A percentile compares a stretch with the other conserved stretches of the same genome.
phyloP scores from a whole-genome alignment of 257 asterid genomes.

The Fraxinus americana region DNA sequence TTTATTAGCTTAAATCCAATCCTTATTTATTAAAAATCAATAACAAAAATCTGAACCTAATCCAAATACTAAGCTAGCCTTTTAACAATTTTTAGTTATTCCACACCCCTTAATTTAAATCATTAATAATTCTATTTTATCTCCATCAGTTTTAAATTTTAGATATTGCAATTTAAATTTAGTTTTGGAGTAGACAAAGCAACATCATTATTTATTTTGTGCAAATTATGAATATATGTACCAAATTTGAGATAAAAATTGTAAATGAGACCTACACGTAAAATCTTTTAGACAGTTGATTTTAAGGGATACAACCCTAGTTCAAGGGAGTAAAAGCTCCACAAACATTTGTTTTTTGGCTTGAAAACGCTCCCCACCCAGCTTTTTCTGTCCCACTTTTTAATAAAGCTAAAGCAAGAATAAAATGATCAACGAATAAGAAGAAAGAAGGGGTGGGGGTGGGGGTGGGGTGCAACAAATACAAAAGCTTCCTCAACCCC shows the following conservation, averaged over 20 bases:
- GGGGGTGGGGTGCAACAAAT: conserved; percentile 27
- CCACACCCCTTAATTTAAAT: too few species aligned
- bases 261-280: neutral
- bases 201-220: neutral
- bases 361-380: conserved; percentile 65
- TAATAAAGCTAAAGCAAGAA: conserved; percentile 64
- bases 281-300: neutral
- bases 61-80: too few species aligned
- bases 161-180: neutral
- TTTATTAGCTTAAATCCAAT: conserved; percentile 15
- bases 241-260: neutral
- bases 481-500: conserved; percentile 43
- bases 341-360: conserved; percentile 50
- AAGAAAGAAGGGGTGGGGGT: conserved; percentile 18
- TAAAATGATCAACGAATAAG: conserved; percentile 29
- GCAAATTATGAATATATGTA: neutral
- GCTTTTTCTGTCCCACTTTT: conserved; percentile 69
- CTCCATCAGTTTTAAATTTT: neutral
- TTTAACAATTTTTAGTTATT: too few species aligned
- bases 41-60: too few species aligned
- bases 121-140: neutral
- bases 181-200: neutral
- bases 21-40: neutral
- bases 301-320: conserved; percentile 41
- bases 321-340: conserved; percentile 64